Evolutionary conservation across 2,329 filamentous ascomycete species (phyloP), one percentile per base, ranked within the genome.

Genomic region (Hymenoscyphus albidus): DNA sequence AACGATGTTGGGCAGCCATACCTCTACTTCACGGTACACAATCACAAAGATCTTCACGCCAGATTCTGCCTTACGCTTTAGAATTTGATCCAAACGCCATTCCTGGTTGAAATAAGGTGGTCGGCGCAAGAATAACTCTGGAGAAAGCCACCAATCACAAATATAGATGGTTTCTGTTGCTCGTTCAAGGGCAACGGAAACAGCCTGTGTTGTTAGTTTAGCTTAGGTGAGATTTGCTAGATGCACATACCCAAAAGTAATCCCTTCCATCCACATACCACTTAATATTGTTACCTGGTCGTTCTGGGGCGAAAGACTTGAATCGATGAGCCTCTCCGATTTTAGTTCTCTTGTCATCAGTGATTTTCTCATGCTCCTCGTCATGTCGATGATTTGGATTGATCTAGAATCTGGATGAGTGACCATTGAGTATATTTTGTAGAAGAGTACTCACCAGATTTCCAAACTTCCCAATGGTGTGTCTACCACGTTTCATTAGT

Each of bases 221-320:
- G n/a, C 2, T 48, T 12, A 2, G n/a, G 51, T 9, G 2, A 7
- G 18, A 40, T 7, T 18, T n/a, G 5, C 14, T 2, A 18, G 14
- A 14, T 35, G 18, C 16, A 64, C 76, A 69, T 69, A 80, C 86
- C 88, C 93, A 97, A 76, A 95, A 96, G 77, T 99, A 99, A 78
- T 98, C 91, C 67, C 93, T 84, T 2, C 93, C 95, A 75, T 98
- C 95, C 12, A 98, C 92, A 78, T 97, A 98, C 93, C 94, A 99
- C 80, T 98, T 98, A 75, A 95, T 83, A 64, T 90, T 82, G 76
- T 98, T 97, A 35, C 88, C 90, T 12, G 94, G 88, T 55, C 89
- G 87, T 75, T 94, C 89, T 0, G 94, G 94, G 44, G 96, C 96
- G 78, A 91, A 99, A 3, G 92, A 96, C n/a, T 90, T 77, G 80